Evolutionary conservation across 352 stramenopile species (phyloP), one percentile per base, ranked within the genome.

Genomic region (Globisporangium rhizosaccharum): DNA sequence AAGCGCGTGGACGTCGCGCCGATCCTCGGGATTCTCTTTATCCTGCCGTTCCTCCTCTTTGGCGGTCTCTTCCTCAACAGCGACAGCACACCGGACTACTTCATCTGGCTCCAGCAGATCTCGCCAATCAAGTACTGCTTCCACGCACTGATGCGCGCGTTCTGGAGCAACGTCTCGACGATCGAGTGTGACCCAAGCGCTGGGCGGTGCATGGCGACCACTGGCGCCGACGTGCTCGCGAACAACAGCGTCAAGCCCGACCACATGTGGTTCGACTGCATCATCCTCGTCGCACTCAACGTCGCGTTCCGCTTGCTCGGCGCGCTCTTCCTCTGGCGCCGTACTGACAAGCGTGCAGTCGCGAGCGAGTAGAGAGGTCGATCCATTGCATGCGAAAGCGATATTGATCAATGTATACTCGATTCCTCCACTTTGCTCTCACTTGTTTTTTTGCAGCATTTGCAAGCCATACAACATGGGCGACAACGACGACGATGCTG

Each of bases 111-210:
- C n/a, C 62, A 71, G 54, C 52, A 62, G 36, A 63, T 76, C 37
- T 74, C 68, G 46, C 66, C 66, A n/a, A 74, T 76, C 50, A 73
- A 71, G 51, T 74, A 76, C 62, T 51, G 49, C 48, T 78, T 71
- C 44, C 61, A 73, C 48, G 64, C 53, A 15, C 57, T 77, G 61
- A 75, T 73, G 66, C 67, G 70, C 23, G 64, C 61, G 28, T 75
- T 69, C 56, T 77, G 67, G 70, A 66, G 25, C 39, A 46, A 36
- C 33, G 59, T 77, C 9, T 18, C 57, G 14, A 33, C 30, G 36
- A 78, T 78, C 61, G 52, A 52, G 17, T 75, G 70, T 52, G 47
- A 61, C 23, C 36, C 59, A 5, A 46, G 28, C 20, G 41, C 36
- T 12, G 23, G 53, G 23, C 50, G 41, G 42, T 78, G 70, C 45